These are phyloP conservation scores for Brettanomyces sp. DNA, from an alignment of 805 yeast genomes.

Conservation along the genomic window DNA sequence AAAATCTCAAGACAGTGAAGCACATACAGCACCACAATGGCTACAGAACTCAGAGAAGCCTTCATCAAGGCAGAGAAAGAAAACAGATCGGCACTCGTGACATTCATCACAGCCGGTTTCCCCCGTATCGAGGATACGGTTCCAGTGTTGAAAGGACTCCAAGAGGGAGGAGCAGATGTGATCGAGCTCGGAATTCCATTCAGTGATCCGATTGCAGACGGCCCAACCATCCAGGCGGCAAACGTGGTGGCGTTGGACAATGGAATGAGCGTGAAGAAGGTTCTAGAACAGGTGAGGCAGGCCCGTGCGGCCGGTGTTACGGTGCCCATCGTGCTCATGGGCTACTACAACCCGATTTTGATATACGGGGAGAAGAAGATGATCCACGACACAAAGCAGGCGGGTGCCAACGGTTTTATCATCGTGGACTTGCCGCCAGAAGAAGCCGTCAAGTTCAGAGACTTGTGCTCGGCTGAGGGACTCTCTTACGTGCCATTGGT, in stretches of 20 bases:
- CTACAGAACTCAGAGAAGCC: slow-evolving; percentile 26
- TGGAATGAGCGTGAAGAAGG: slow-evolving; percentile 62
- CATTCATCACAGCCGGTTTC: slow-evolving; percentile 90
- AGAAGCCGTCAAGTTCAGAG: slow-evolving; percentile 85
- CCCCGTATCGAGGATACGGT: slow-evolving; percentile 85
- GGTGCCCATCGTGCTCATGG: slow-evolving; percentile 90
- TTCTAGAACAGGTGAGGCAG: slow-evolving; percentile 59
- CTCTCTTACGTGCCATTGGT: slow-evolving; percentile 86
- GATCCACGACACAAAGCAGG: slow-evolving; percentile 67
- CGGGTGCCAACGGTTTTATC: slow-evolving; percentile 93
- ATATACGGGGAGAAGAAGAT: slow-evolving; percentile 83
- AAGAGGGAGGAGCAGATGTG: slow-evolving; percentile 91
- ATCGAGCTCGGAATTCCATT: slow-evolving; percentile 95
- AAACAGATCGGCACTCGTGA: slow-evolving; percentile 77
- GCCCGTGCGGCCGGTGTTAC: slow-evolving; percentile 82
- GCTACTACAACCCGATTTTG: slow-evolving; percentile 91
- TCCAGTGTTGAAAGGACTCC: slow-evolving; percentile 78
- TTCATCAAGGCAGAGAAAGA: slow-evolving; percentile 24
- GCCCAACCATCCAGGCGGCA: slow-evolving; percentile 91
- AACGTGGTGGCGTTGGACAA: slow-evolving; percentile 76
- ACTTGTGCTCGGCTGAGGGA: slow-evolving; percentile 55
- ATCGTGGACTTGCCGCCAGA: slow-evolving; percentile 97
- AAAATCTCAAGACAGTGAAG: no score
- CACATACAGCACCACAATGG: slow-evolving; percentile 10
- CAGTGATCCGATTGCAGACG: slow-evolving; percentile 98